Base-by-base conservation (phyloP, 805 yeast genomes). In the Cyberlindnera euphorbiiphila region DNA sequence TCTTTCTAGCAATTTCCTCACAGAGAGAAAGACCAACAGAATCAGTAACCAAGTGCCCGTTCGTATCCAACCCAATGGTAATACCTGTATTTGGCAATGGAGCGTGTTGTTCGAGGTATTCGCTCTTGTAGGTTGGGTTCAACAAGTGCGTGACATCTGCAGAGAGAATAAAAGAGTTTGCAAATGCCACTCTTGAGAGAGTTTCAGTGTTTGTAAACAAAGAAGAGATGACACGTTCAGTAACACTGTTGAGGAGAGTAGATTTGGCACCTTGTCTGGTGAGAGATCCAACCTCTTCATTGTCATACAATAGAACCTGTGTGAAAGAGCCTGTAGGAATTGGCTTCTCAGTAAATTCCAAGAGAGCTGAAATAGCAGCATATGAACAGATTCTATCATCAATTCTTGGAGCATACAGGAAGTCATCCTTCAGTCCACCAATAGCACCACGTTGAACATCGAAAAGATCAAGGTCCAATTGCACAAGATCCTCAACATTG, bases 31-130 rank as follows among this genome's bases (percentile, higher is more conserved):
- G 61, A 13, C 91, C 86, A 32, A 78, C 77, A 4, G 81, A 69
- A 56, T 86, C 94, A 7, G 95, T 84, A 18, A 89, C 87, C 82
- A 85, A 78, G 55, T 81, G 83, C 11, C 84, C 88, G 59, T 85
- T 82, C 26, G 94, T 77, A 60, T 86, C 94, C 48, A 79, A 65
- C 2, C 85, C 71, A 21, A 87, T 57, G 2, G 87, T 67, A 43
- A 85, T 57, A 41, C 95, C 96, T 26, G 68, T 74, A 65, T 86
- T 86, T 46, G 91, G 88, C 43, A 77, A 65, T 14, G 95, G 93
- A 57, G 76, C 79, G 66, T 85, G 94, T 62, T 81, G 61, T 51
- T 83, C 89, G 54, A 84, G 66, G 60, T 86, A 85, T 24, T 75
- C 82, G n/a, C 54, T 52, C 36, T 68, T 56, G 52, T 81, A 84